Conservation (phyloP, 1,284 basidiomycete species). For the Cryptococcus wingfieldii region DNA sequence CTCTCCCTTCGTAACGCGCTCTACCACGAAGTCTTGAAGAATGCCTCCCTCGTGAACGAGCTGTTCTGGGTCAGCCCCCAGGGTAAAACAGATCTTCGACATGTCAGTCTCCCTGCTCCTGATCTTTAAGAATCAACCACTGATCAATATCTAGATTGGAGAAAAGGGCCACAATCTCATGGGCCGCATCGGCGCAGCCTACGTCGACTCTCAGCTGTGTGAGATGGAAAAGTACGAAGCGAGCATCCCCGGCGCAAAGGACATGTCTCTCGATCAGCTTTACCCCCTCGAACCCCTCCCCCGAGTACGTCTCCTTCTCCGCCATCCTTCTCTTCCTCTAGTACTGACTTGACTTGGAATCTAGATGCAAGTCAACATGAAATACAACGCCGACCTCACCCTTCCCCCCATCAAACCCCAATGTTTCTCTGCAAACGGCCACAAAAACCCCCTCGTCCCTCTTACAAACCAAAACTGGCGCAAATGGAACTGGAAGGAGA, state of each 20-base stretch:
- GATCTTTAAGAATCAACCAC: not conserved
- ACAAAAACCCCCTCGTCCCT: slow-evolving; percentile 28
- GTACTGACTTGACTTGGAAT: not conserved
- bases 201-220: slow-evolving; percentile 40
- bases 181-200: slow-evolving; percentile 33
- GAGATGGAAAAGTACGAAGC: slow-evolving; percentile 35
- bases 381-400: slow-evolving; percentile 18
- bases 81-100: slow-evolving; percentile 36
- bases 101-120: slow-evolving; percentile 25
- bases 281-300: slow-evolving; percentile 29
- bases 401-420: slow-evolving; percentile 24
- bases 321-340: not conserved
- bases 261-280: slow-evolving; percentile 14
- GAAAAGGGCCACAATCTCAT: slow-evolving; percentile 31
- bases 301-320: slow-evolving; percentile 18
- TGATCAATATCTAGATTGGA: slow-evolving; percentile 13
- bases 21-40: slow-evolving; percentile 21
- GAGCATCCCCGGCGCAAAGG: slow-evolving; percentile 5
- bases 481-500: slow-evolving; percentile 39
- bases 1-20: slow-evolving; percentile 35
- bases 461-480: slow-evolving; percentile 32
- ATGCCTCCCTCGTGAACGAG: slow-evolving; percentile 20
- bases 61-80: slow-evolving; percentile 22
- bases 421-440: slow-evolving; percentile 34
- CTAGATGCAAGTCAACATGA: slow-evolving; percentile 26